These are phyloP conservation scores for Aspergillus bridgeri DNA, from an alignment of 495 filamentous ascomycete genomes.

Conservation along the genomic window DNA sequence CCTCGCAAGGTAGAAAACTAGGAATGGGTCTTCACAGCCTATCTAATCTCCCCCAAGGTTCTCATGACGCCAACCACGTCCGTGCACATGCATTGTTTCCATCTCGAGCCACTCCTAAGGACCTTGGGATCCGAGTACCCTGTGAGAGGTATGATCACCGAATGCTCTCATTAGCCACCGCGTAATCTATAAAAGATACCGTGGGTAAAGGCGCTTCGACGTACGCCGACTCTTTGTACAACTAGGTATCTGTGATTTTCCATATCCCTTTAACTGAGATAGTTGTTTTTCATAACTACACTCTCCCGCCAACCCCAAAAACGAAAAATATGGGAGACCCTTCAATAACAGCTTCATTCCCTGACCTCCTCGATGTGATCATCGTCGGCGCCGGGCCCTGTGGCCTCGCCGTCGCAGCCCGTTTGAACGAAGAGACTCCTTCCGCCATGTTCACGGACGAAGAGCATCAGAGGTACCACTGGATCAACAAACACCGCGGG, in stretches of 20 bases:
- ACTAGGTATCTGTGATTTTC: not conserved
- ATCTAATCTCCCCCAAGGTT: constrained; percentile 24
- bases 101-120: constrained; percentile 18
- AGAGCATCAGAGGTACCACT: constrained; percentile 62
- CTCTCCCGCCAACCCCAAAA: not conserved
- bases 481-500: constrained; percentile 54
- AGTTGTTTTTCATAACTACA: not conserved
- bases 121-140: constrained; percentile 42
- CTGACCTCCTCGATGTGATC: constrained; percentile 51
- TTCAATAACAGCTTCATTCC: constrained; percentile 8
- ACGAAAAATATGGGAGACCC: not conserved
- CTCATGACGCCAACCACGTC: constrained; percentile 13
- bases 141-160: constrained; percentile 14
- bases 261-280: too few relatives aligned
- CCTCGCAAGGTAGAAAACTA: not conserved
- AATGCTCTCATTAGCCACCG: not conserved
- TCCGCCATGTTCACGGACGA: constrained; percentile 64
- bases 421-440: constrained; percentile 57
- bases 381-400: constrained; percentile 64
- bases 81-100: not conserved
- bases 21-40: too few relatives aligned
- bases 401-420: constrained; percentile 57
- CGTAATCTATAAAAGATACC: not conserved
- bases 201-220: not conserved
- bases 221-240: not conserved